Evolutionary conservation across 768 basidiomycete species (phyloP), one percentile per base, ranked within the genome.

Genomic region (Naganishia antarctica): DNA sequence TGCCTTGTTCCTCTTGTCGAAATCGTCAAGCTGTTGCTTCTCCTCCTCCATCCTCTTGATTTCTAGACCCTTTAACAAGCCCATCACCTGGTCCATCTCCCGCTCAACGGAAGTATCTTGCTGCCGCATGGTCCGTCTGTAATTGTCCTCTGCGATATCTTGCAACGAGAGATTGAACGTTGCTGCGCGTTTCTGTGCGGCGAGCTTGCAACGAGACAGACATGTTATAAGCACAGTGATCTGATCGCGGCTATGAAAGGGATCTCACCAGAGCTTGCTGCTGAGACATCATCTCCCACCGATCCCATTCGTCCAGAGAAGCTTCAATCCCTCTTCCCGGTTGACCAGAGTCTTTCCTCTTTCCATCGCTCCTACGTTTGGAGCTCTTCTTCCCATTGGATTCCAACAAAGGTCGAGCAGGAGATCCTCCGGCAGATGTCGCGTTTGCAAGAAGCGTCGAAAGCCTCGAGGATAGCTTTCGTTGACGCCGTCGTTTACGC

Each of bases 1-100:
- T 72, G 90, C 90, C 71, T 87, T 84, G 78, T 91, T 91, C 63
- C 88, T 82, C 60, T 74, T 73, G 9, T 84, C 83, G 63, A 91
- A 89, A 18, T 81, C 79, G 62, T 90, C 88, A 53, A 88, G 87
- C 71, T 81, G 75, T 76, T 84, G 89, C 68, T 81, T 83, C 65
- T 90, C 89, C 68, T 87, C 84, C 41, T 89, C 87, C 49, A 82
- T 75, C 31, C 66, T 53, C 23, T 40, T 46, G 23, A 76, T 67
- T 3, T 68, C 68, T 61, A 76, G 53, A 0, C 66, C 70, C 40
- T 69, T 66, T 48, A 76, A 26, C 71, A 75, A 68, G 50, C 44
- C 57, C 48, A 66, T 40, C 28, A 76, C 60, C 48, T 75, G 71
- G 25, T 75, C 72, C 18, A 68, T 64, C 41, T 76, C 74, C 51